Base-by-base conservation (phyloP, 2,329 filamentous ascomycete species). In the Pleoardoris graminearum region DNA sequence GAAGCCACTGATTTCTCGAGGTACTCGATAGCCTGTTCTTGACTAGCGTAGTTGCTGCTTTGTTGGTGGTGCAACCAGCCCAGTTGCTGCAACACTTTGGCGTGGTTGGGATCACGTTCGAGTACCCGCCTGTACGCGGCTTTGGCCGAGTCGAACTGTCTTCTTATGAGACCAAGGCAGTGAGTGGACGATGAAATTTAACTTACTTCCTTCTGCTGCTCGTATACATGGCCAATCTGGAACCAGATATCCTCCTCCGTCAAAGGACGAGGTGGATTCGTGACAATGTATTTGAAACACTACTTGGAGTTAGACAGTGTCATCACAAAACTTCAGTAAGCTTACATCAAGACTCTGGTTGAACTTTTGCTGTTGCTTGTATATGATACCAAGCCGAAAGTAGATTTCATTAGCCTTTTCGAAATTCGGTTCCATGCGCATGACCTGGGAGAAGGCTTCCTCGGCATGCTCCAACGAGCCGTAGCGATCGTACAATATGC, bases 221-320 rank as follows among this genome's bases (percentile, higher is more conserved):
- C 94, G 68, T 99, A 92, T 44, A 99, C 94, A 73, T 99, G 94
- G 22, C 94, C 94, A 69, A 99, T 97, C 75, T 99, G 94, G 79
- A 99, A 99, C 93, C 93, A 97, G 55, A 99, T 99, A 66, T 99
- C 94, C 74, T 97, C 93, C 73, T 97, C 92, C 0, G 92, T 97
- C 64, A 99, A 76, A 2, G 94, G 94, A 3, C 90, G 87, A 3
- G 94, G 94, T 23, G 94, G 93, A 48, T 96, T 92, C 62, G 85
- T 88, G 58, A 97, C 92, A 62, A 99, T 99, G 72, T 96, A 97
- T 76, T 94, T 94, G 79, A 99, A 99, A 79, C 94, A 97, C 90
- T 97, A 46, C 7, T n/a, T 17, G 1, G 17, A 12, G n/a, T 70
- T 56, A 69, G 58, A 12, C 16, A 22, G 17, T 14, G 17, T 7